Evolutionary conservation across 2,329 filamentous ascomycete species (phyloP).

Genomic region (Saccharata proteae): DNA sequence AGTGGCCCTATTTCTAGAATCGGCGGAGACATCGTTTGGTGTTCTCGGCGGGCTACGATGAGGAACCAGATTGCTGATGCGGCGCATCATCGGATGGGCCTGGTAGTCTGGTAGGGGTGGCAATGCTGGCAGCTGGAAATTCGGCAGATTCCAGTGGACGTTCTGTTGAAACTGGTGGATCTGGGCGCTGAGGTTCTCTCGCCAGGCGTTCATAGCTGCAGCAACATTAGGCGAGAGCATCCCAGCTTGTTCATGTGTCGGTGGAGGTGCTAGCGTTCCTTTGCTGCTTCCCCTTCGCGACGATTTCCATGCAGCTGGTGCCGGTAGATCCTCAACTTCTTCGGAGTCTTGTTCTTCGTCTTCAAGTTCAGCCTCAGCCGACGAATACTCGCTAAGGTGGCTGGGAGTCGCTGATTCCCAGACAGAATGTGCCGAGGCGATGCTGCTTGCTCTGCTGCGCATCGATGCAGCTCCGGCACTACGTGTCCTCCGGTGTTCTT

Average conservation of each 20-base stretch:
- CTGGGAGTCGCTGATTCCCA: conserved; percentile 40
- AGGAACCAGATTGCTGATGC: conserved; percentile 62
- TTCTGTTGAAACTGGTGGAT: conserved; percentile 66
- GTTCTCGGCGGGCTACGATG: conserved; percentile 40
- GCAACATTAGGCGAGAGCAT: conserved; percentile 1
- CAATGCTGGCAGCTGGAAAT: conserved; percentile 27
- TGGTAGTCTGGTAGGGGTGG: conserved; percentile 62
- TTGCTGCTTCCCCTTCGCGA: conserved; percentile 6
- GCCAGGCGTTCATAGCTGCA: conserved; percentile 54
- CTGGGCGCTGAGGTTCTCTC: conserved; percentile 50
- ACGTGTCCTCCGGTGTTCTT: conserved; percentile 51
- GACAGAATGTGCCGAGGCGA: conserved; percentile 52
- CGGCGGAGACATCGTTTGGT: conserved; percentile 12
- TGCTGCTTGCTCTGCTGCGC: conserved; percentile 53
- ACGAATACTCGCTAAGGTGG: conserved; percentile 3
- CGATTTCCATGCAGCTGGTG: conserved; percentile 4
- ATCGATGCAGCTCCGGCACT: conserved; percentile 42
- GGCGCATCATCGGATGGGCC: conserved; percentile 54
- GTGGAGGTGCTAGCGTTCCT: background rate
- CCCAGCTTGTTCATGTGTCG: conserved; percentile 1
- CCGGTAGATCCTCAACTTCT: conserved; percentile 1
- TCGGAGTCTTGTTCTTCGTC: conserved; percentile 8
- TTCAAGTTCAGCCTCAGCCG: conserved; percentile 6
- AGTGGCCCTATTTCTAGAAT: conserved; percentile 28
- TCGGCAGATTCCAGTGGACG: conserved; percentile 54